phyloP scores from a whole-genome alignment of 371 early-diverging fungal species.

The Chytridium lagenaria region DNA sequence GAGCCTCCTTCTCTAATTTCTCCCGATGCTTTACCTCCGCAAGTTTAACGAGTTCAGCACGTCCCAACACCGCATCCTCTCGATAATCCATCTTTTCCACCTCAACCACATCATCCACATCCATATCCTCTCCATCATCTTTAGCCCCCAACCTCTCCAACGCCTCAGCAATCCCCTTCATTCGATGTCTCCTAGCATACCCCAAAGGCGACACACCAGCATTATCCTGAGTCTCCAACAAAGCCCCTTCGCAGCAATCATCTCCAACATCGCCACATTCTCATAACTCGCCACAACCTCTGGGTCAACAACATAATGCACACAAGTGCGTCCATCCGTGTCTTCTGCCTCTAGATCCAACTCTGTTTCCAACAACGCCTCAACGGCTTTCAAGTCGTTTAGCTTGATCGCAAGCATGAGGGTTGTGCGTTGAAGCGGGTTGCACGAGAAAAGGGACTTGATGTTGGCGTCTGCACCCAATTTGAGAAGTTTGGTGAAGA shows the following conservation, averaged over 20 bases:
- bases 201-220: slow-evolving; percentile 28
- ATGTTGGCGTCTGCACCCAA: slow-evolving; percentile 54
- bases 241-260: slow-evolving; percentile 29
- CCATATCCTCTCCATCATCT: not conserved
- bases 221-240: slow-evolving; percentile 26
- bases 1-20: slow-evolving; percentile 19
- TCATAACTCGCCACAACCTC: slow-evolving; percentile 45
- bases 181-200: slow-evolving; percentile 20
- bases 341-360: slow-evolving; percentile 50
- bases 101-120: slow-evolving; percentile 12
- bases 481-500: slow-evolving; percentile 51
- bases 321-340: slow-evolving; percentile 43
- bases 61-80: slow-evolving; percentile 48
- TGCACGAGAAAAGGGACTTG: slow-evolving; percentile 36
- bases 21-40: slow-evolving; percentile 30
- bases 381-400: slow-evolving; percentile 42
- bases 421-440: slow-evolving; percentile 44
- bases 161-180: slow-evolving; percentile 14
- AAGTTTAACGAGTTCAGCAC: slow-evolving; percentile 41
- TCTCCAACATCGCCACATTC: slow-evolving; percentile 49
- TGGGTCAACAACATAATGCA: slow-evolving; percentile 47
- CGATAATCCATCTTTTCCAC: slow-evolving; percentile 13
- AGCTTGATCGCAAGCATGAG: slow-evolving; percentile 53
- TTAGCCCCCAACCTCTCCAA: slow-evolving; percentile 27
- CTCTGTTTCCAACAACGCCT: slow-evolving; percentile 18